These are phyloP conservation scores for Sordariomycetes sp. DNA, from an alignment of 2,329 filamentous ascomycete genomes.

Conservation along the genomic window DNA sequence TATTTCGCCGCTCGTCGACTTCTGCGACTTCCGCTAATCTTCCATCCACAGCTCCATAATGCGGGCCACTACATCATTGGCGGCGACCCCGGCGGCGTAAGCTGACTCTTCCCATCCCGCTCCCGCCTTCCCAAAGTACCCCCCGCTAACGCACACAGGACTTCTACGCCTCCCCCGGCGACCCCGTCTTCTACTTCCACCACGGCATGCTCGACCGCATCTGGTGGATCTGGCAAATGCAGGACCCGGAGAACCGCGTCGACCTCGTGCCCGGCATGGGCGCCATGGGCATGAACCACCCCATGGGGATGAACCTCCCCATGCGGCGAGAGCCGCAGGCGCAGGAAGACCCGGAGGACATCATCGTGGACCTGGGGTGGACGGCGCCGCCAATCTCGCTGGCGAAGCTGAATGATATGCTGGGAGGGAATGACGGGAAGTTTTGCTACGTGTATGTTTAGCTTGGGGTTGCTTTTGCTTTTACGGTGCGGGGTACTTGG, in stretches of 20 bases:
- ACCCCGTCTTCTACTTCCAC: slow-evolving; percentile 22
- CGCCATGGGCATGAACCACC: neutral
- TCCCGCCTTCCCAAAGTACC: neutral
- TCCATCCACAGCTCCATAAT: slow-evolving; percentile 16
- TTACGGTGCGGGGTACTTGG: too few species aligned
- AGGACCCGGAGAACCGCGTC: slow-evolving; percentile 4
- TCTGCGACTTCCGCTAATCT: too few species aligned
- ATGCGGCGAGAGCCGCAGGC: neutral
- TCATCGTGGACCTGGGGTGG: neutral
- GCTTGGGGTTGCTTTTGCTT: too few species aligned
- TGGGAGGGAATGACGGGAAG: neutral
- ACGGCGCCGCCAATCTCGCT: neutral
- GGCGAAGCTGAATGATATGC: neutral
- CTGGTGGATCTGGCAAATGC: slow-evolving; percentile 11
- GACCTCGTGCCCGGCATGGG: neutral
- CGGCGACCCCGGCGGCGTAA: slow-evolving; percentile 16
- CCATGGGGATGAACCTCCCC: neutral
- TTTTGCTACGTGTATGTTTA: slow-evolving; percentile 1
- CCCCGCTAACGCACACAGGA: slow-evolving; percentile 11
- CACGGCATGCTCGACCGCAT: slow-evolving; percentile 17
- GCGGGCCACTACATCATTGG: slow-evolving; percentile 30
- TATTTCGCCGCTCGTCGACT: too few species aligned
- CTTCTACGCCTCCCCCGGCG: slow-evolving; percentile 25
- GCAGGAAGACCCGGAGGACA: neutral
- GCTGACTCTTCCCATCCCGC: neutral